Conservation (phyloP, 1,139 yeast species). For the Hemisphaericaspora xylanilytica region DNA sequence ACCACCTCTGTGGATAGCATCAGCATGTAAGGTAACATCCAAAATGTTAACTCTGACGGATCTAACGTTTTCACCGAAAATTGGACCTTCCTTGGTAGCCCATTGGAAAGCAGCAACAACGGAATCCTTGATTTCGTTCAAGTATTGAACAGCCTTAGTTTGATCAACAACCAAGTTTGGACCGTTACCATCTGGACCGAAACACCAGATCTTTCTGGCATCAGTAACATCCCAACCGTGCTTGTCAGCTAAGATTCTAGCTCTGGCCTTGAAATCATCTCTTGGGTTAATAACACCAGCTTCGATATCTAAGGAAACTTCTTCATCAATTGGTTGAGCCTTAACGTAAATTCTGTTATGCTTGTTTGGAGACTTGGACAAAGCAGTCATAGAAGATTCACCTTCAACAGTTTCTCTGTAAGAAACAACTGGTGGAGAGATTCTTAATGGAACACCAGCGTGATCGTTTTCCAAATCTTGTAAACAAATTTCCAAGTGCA, state of each 20-base stretch:
- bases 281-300: slow-evolving; percentile 87
- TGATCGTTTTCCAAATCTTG: slow-evolving; percentile 96
- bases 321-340: slow-evolving; percentile 96
- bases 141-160: slow-evolving; percentile 99
- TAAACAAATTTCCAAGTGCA: slow-evolving; percentile 98
- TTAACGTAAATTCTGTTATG: slow-evolving; percentile 99
- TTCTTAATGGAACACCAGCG: slow-evolving; percentile 98
- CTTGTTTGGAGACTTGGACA: slow-evolving; percentile 99
- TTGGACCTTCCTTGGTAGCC: slow-evolving; percentile 99
- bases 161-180: slow-evolving; percentile 99
- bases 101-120: slow-evolving; percentile 99
- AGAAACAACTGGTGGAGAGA: slow-evolving; percentile 96
- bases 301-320: slow-evolving; percentile 90
- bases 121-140: slow-evolving; percentile 98
- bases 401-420: slow-evolving; percentile 98
- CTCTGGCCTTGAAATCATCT: slow-evolving; percentile 99
- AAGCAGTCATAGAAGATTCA: slow-evolving; percentile 93
- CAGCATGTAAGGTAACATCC: slow-evolving; percentile 99
- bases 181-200: slow-evolving; percentile 99
- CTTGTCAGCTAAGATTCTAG: slow-evolving; percentile 98
- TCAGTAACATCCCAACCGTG: slow-evolving; percentile 99
- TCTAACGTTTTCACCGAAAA: slow-evolving; percentile 95
- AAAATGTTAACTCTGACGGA: slow-evolving; percentile 95
- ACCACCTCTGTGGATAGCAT: slow-evolving; percentile 99
- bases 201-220: slow-evolving; percentile 99